Percentiles rank a stretch among this genome's conserved stretches.
Evolutionary conservation across 306 rosid species (phyloP).

Genomic region (Inga laurina): DNA sequence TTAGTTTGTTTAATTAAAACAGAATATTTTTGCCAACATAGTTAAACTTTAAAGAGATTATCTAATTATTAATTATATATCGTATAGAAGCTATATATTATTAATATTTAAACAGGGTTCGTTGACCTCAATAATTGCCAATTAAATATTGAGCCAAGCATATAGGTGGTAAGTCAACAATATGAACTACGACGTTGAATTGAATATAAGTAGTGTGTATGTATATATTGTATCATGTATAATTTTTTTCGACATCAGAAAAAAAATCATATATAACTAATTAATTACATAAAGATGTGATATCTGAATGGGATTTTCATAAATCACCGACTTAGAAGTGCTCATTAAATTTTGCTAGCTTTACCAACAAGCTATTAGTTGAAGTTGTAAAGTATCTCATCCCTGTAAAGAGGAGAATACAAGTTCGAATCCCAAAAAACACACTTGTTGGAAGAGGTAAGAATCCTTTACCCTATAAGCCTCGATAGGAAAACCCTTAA

Average conservation of each 20-base stretch:
- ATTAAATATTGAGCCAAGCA: background rate
- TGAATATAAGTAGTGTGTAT: background rate
- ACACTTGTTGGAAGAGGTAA: too few species aligned
- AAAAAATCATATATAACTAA: too few species aligned
- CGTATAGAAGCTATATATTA: background rate
- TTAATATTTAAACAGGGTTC: background rate
- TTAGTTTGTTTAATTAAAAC: background rate
- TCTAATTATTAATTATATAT: background rate
- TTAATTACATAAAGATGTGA: background rate
- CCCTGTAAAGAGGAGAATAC: too few species aligned
- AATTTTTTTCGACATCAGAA: too few species aligned
- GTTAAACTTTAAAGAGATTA: too few species aligned
- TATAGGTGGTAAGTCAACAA: background rate
- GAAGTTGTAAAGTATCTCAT: too few species aligned
- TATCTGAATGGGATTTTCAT: background rate
- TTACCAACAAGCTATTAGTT: too few species aligned
- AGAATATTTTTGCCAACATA: too few species aligned
- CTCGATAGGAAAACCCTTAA: too few species aligned
- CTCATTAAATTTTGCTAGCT: constrained; percentile 3
- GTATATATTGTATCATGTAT: background rate
- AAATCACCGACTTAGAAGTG: constrained; percentile 26
- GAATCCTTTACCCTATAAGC: too few species aligned
- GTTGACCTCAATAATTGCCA: constrained; percentile 40
- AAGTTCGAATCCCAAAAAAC: too few species aligned
- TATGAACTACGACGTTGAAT: background rate